Evolutionary conservation across 352 stramenopile genomes (phyloP).

Genomic region (Pythium scleroteichum): DNA sequence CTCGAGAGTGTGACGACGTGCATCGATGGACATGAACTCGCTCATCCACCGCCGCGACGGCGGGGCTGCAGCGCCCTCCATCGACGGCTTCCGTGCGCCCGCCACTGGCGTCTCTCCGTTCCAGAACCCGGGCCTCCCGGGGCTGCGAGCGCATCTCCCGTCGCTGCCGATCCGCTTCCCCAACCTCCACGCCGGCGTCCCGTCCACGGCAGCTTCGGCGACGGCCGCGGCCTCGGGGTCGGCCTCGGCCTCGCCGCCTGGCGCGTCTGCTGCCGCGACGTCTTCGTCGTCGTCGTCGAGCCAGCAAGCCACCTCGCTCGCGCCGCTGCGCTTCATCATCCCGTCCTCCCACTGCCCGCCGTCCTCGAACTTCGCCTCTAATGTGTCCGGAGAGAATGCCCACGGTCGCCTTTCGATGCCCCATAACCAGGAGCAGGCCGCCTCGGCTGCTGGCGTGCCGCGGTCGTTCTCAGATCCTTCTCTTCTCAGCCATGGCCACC

Average conservation of each 20-base stretch:
- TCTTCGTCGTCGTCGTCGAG: constrained; percentile 28
- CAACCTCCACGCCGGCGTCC: constrained; percentile 22
- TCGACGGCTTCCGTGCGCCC: constrained; percentile 28
- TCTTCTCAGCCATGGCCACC: constrained; percentile 18
- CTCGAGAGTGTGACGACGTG: constrained; percentile 19
- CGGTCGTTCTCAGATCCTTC: constrained; percentile 18
- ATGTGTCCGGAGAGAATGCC: constrained; percentile 17
- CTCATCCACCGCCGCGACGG: constrained; percentile 49
- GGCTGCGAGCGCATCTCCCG: constrained; percentile 46
- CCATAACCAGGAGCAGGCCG: constrained; percentile 14
- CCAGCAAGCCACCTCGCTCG: constrained; percentile 41
- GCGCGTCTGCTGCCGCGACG: constrained; percentile 4
- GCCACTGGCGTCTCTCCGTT: constrained; percentile 35
- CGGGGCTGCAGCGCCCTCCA: constrained; percentile 6
- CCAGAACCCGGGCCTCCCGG: constrained; percentile 31
- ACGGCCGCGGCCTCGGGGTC: constrained; percentile 3
- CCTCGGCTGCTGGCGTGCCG: constrained; percentile 2
- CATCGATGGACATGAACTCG: constrained; percentile 73
- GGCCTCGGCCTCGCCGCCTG: constrained; percentile 3
- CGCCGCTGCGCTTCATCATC: constrained; percentile 79
- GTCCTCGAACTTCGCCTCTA: constrained; percentile 25
- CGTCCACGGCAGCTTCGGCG: constrained; percentile 8
- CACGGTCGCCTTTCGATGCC: constrained; percentile 6
- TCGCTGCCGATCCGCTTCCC: constrained; percentile 47
- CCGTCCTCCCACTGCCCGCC: constrained; percentile 50